A percentile compares a stretch with the other conserved stretches of the same genome.
These are phyloP conservation scores for Rhizodiscina lignyota DNA, from an alignment of 495 filamentous ascomycete species.

Conservation along the genomic window DNA sequence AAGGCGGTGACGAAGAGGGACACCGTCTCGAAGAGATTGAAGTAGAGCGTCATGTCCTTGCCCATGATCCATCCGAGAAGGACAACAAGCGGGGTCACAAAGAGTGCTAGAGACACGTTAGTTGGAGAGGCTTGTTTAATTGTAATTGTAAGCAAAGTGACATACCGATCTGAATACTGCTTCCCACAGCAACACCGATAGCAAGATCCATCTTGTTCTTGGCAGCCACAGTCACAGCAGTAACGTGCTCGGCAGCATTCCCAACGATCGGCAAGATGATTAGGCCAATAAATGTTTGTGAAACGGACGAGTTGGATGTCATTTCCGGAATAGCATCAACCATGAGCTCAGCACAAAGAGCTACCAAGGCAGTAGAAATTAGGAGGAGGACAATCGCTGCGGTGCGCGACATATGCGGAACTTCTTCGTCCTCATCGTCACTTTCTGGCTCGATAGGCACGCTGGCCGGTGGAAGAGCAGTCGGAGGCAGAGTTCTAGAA, in stretches of 20 bases:
- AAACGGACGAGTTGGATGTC: slow-evolving; percentile 43
- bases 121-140: background rate
- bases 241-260: slow-evolving; percentile 86
- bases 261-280: slow-evolving; percentile 84
- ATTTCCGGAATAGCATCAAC: slow-evolving; percentile 65
- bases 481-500: too few species aligned
- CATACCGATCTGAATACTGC: slow-evolving; percentile 60
- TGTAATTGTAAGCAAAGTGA: background rate
- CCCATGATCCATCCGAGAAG: slow-evolving; percentile 76
- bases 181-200: slow-evolving; percentile 78
- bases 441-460: too few species aligned
- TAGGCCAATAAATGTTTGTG: slow-evolving; percentile 70
- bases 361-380: slow-evolving; percentile 61
- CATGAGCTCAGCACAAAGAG: slow-evolving; percentile 76
- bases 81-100: slow-evolving; percentile 77
- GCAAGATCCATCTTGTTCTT: slow-evolving; percentile 97
- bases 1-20: slow-evolving; percentile 74
- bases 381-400: slow-evolving; percentile 60
- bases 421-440: slow-evolving; percentile 18
- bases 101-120: slow-evolving; percentile 55
- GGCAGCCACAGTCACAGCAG: slow-evolving; percentile 68
- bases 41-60: slow-evolving; percentile 76
- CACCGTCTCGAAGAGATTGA: slow-evolving; percentile 83
- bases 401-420: slow-evolving; percentile 49
- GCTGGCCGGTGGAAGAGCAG: background rate